Evolutionary conservation across 2,329 filamentous ascomycete species (phyloP).

Genomic region (Ophiostoma triangulosporum): DNA sequence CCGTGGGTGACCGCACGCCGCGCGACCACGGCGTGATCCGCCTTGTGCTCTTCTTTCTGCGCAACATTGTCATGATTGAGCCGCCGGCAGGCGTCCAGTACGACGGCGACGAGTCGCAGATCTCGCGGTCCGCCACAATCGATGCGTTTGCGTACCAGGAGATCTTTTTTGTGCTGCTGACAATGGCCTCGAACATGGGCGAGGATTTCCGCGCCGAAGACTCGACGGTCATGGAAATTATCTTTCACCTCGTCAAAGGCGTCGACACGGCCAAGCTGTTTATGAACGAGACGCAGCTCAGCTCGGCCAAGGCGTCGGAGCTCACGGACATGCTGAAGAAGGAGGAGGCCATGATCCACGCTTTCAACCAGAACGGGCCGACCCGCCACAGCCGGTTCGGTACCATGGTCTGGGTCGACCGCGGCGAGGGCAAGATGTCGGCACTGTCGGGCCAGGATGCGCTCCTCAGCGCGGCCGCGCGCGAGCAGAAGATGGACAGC

Average conservation of each 20-base stretch:
- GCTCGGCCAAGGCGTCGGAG: conserved; percentile 56
- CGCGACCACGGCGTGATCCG: conserved; percentile 89
- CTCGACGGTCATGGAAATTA: conserved; percentile 73
- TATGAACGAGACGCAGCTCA: conserved; percentile 62
- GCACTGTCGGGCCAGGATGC: conserved; percentile 83
- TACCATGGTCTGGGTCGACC: conserved; percentile 92
- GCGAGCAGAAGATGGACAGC: conserved; percentile 78
- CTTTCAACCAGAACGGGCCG: conserved; percentile 63
- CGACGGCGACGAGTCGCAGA: conserved; percentile 80
- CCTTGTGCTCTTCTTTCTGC: conserved; percentile 73
- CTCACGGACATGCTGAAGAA: conserved; percentile 63
- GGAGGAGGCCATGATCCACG: conserved; percentile 69
- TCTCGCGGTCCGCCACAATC: conserved; percentile 76
- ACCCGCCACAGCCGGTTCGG: conserved; percentile 89
- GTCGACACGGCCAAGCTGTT: conserved; percentile 76
- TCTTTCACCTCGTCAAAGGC: conserved; percentile 88
- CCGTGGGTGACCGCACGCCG: conserved; percentile 58
- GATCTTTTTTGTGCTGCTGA: conserved; percentile 72
- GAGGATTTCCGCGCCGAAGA: conserved; percentile 89
- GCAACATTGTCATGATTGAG: conserved; percentile 77
- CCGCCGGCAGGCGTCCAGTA: conserved; percentile 58
- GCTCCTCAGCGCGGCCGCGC: conserved; percentile 56
- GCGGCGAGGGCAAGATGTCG: conserved; percentile 70
- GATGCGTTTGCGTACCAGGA: conserved; percentile 85
- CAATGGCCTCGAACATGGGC: conserved; percentile 80